These are phyloP conservation scores for Senecio squalidus DNA, from an alignment of 140 eudicot genomes.

Conservation along the genomic window DNA sequence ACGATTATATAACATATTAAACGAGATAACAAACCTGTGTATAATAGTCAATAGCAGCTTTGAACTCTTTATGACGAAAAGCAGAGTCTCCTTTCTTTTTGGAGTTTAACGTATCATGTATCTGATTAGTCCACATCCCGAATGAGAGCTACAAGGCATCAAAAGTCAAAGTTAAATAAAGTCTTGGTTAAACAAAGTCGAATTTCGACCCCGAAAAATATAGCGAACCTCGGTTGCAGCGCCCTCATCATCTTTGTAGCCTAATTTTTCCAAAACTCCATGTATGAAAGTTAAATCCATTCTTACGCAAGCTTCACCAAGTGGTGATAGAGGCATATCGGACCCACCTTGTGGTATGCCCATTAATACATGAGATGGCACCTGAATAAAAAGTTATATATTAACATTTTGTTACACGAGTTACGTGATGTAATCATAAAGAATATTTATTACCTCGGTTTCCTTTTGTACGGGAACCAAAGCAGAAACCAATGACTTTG, in stretches of 20 bases:
- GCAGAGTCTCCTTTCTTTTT: conserved; percentile 91
- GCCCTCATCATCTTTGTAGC: conserved; percentile 87
- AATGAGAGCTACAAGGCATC: conserved; percentile 65
- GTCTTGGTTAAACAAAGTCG: too few relatives aligned
- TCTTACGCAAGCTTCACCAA: conserved; percentile 84
- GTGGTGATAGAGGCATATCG: conserved; percentile 51
- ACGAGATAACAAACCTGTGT: conserved; percentile 49
- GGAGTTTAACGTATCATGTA: conserved; percentile 85
- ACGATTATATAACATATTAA: too few relatives aligned
- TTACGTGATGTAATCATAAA: not conserved
- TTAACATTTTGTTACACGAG: too few relatives aligned
- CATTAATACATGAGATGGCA: conserved; percentile 79
- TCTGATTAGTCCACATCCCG: conserved; percentile 96
- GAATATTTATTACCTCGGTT: conserved; percentile 51
- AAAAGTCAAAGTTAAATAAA: conserved; percentile 15
- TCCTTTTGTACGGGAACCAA: conserved; percentile 93
- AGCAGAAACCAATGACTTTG: conserved; percentile 80
- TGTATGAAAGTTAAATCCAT: conserved; percentile 78
- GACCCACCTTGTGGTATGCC: conserved; percentile 62
- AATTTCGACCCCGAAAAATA: too few relatives aligned
- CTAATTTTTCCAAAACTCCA: conserved; percentile 64
- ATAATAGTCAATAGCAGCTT: conserved; percentile 72
- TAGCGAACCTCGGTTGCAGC: conserved; percentile 92
- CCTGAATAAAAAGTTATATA: conserved; percentile 34
- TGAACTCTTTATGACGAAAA: conserved; percentile 79